Base-by-base conservation (phyloP, 306 rosid genomes). In the Casuarina equisetifolia region DNA sequence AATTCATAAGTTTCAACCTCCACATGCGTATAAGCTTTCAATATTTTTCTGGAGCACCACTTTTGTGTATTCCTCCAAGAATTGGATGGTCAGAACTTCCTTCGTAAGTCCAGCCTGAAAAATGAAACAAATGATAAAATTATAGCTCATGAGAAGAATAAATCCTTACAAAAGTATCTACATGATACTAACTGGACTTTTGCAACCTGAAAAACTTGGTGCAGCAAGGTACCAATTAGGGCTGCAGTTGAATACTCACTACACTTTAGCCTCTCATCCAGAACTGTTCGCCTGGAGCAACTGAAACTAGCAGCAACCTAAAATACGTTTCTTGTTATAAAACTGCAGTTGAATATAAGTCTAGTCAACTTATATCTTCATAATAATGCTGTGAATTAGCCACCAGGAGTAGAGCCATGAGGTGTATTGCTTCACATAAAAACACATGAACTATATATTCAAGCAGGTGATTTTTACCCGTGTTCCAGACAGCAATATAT, bases 21-120 rank as follows among this genome's bases (percentile, higher is more conserved):
- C 91, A 68, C 97, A 92, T 45, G 97, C 97, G 89, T 90, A 95
- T 70, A 95, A 81, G 81, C 89, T 92, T 85, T 95, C 98, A 50
- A 91, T 78, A 83, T 88, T 89, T 80, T 81, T 83, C 64, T 83
- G 88, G 48, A 95, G 86, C 72, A 86, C 95, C 68, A 64, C 79
- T 69, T 86, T 79, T 55, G 93, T 84, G 67, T 84, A 86, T 83
- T 86, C 90, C 87, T 95, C 88, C 84, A 95, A 81, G 74, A 88
- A 92, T 61, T 79, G 62, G 55, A 82, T 50, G 4, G 92, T 85
- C 38, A 96, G 97, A 74, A 69, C 70, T 59, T 88, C 97, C 69
- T 79, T 83, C 61, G 76, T 74, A 50, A 95, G 97, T 73, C 91
- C 97, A 86, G 95, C 97, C 97, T 95, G 73, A 20, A 49, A 54